These are phyloP conservation scores for Lentinus tigrinus DNA, from an alignment of 768 basidiomycete species.

Conservation along the genomic window DNA sequence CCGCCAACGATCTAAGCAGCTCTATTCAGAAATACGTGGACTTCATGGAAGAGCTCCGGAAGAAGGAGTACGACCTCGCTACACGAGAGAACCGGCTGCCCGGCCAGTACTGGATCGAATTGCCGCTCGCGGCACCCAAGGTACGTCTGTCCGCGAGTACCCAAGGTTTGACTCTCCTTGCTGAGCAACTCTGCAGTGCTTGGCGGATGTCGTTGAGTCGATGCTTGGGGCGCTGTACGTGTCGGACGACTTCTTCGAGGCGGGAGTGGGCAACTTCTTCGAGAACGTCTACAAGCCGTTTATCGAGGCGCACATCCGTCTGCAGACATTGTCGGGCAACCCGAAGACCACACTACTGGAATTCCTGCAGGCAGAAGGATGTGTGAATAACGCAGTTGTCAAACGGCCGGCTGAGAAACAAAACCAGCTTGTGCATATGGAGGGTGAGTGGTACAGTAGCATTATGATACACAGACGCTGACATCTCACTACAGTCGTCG, in stretches of 20 bases:
- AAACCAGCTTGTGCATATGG: constrained; percentile 38
- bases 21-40: constrained; percentile 54
- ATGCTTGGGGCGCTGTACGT: constrained; percentile 78
- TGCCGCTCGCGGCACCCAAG: constrained; percentile 66
- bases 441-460: constrained; percentile 40
- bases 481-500: constrained; percentile 45
- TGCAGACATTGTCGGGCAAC: constrained; percentile 72
- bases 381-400: constrained; percentile 60
- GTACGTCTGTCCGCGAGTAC: constrained; percentile 33
- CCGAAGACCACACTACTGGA: constrained; percentile 77
- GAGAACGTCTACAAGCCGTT: constrained; percentile 71
- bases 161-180: not conserved
- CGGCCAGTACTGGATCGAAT: constrained; percentile 76
- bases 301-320: constrained; percentile 70
- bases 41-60: constrained; percentile 44
- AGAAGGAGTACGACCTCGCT: constrained; percentile 47
- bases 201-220: constrained; percentile 81
- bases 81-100: constrained; percentile 48
- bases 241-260: constrained; percentile 65
- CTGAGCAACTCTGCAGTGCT: constrained; percentile 41
- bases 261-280: constrained; percentile 65
- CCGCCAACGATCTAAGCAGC: constrained; percentile 49
- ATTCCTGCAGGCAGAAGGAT: constrained; percentile 68
- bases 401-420: constrained; percentile 40
- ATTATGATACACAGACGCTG: not conserved